Conservation (phyloP, 2,329 filamentous ascomycete species). For the Clonostachys sp. region DNA sequence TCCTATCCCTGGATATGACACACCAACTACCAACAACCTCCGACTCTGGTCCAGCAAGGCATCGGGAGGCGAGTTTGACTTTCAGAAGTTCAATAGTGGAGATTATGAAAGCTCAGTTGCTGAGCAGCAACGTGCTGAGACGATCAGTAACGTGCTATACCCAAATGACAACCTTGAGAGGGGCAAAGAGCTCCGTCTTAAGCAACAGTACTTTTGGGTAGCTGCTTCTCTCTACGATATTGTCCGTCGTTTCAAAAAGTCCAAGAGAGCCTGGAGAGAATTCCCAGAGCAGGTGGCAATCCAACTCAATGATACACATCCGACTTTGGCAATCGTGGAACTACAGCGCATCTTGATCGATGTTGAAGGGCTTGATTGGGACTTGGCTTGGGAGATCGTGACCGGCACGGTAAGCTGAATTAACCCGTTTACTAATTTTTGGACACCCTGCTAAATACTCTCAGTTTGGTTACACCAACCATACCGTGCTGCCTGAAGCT, state of each 20-base stretch:
- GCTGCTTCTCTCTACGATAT: constrained; percentile 95
- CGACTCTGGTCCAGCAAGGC: constrained; percentile 97
- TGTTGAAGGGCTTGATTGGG: constrained; percentile 87
- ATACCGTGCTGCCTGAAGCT: constrained; percentile 94
- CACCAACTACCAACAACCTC: constrained; percentile 90
- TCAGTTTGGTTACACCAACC: constrained; percentile 93
- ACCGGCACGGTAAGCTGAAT: constrained; percentile 53
- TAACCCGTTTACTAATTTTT: neutral
- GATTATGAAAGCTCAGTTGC: constrained; percentile 97
- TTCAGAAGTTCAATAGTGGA: constrained; percentile 98
- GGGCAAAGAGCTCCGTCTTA: constrained; percentile 93
- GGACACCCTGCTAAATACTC: too few relatives aligned
- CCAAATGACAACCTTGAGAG: constrained; percentile 96
- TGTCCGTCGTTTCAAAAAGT: constrained; percentile 96
- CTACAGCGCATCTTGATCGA: constrained; percentile 90
- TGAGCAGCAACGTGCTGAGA: constrained; percentile 98
- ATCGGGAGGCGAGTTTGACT: constrained; percentile 95
- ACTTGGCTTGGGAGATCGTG: constrained; percentile 83
- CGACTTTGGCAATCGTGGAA: constrained; percentile 93
- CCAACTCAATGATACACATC: constrained; percentile 96
- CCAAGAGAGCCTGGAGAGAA: constrained; percentile 82
- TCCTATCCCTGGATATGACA: constrained; percentile 84
- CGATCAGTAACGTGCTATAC: constrained; percentile 94
- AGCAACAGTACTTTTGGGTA: constrained; percentile 99
- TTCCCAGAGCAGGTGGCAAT: constrained; percentile 96